These are phyloP conservation scores for Sanghuangporus sanghuang DNA, from an alignment of 1,284 basidiomycete genomes.

Conservation along the genomic window DNA sequence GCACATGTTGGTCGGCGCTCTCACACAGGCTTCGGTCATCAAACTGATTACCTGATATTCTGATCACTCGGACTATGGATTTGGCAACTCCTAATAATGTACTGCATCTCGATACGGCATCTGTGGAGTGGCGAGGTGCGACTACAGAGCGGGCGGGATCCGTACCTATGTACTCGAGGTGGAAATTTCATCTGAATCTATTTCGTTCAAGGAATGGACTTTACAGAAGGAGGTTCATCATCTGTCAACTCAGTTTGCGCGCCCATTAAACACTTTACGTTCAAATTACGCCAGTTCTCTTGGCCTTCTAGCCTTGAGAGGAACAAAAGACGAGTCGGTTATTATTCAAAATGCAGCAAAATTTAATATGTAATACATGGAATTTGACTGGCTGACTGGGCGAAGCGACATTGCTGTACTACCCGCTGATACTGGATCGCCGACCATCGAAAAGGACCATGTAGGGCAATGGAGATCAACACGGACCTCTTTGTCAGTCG, in stretches of 20 bases:
- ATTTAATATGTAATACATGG: neutral
- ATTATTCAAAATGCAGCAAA: neutral
- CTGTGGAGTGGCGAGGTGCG: neutral
- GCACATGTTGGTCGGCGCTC: neutral
- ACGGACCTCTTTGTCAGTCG: neutral
- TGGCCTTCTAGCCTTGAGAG: neutral
- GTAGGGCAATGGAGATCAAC: neutral
- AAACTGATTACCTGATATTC: constrained; percentile 4
- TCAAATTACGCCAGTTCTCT: neutral
- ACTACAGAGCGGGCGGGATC: neutral
- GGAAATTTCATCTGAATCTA: neutral
- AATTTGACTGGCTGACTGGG: neutral
- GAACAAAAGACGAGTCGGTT: no score
- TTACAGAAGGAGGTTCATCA: neutral
- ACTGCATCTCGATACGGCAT: neutral
- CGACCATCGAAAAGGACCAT: neutral
- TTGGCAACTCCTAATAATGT: neutral
- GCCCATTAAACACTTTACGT: neutral
- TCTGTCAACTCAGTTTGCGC: neutral
- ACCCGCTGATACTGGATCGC: neutral
- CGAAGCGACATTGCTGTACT: neutral
- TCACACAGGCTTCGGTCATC: neutral
- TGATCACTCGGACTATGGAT: neutral
- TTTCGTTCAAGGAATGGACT: neutral
- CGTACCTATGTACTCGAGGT: neutral